Percentiles rank a stretch among this genome's conserved stretches.
Evolutionary conservation across 495 filamentous ascomycete genomes (phyloP).

Genomic region (Astrocystis sublimbata): DNA sequence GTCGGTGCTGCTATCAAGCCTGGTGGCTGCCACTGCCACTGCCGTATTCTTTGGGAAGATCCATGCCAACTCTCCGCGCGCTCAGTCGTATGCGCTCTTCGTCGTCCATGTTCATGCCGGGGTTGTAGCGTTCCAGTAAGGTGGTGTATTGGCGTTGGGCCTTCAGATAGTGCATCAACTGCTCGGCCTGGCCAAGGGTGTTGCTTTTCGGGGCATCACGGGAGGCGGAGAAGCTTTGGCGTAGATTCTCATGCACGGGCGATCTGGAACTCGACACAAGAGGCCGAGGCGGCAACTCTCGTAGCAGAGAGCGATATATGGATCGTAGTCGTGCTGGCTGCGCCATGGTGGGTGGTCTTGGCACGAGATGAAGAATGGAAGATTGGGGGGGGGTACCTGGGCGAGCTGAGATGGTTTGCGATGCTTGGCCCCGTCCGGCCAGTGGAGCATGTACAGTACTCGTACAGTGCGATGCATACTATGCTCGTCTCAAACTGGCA

Average conservation of each 20-base stretch:
- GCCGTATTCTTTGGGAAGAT: conserved; percentile 65
- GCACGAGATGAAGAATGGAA: neutral
- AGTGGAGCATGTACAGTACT: too few species aligned
- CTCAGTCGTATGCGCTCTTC: conserved; percentile 82
- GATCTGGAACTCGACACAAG: conserved; percentile 55
- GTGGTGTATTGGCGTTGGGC: conserved; percentile 80
- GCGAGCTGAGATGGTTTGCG: neutral
- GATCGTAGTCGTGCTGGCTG: conserved; percentile 60
- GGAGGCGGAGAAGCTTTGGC: conserved; percentile 52
- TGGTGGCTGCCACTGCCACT: too few species aligned
- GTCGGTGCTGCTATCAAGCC: too few species aligned
- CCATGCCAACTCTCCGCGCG: conserved; percentile 84
- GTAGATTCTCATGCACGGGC: conserved; percentile 61
- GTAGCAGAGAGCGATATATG: conserved; percentile 86
- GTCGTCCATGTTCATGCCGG: conserved; percentile 79
- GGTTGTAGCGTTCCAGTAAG: conserved; percentile 89
- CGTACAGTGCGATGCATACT: too few species aligned
- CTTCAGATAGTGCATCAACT: conserved; percentile 74
- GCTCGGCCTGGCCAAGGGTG: conserved; percentile 63
- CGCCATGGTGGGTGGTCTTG: conserved; percentile 30
- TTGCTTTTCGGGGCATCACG: conserved; percentile 27
- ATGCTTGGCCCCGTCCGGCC: neutral
- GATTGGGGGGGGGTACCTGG: neutral
- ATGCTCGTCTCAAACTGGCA: too few species aligned
- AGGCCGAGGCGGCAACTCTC: conserved; percentile 77